phyloP scores from a whole-genome alignment of 345 rosid genomes.

The Triadica sebifera region DNA sequence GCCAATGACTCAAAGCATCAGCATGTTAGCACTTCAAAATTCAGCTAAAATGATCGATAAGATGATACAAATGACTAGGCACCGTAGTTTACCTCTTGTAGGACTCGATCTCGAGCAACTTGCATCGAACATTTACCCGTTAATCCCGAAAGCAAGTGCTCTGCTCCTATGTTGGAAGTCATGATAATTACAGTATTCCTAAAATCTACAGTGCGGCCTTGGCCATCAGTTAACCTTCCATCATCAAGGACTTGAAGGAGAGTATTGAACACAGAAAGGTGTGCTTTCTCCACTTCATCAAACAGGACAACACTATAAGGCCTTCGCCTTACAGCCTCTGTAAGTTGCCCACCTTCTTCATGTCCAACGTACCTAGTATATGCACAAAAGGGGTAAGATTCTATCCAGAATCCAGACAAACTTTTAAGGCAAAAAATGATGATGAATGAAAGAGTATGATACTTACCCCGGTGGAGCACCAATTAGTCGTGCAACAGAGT shows the following conservation, averaged over 20 bases:
- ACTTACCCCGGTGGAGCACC: conserved; percentile 87
- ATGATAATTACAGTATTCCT: conserved; percentile 77
- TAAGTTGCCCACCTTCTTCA: conserved; percentile 92
- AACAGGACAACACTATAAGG: conserved; percentile 81
- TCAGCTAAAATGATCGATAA: background rate
- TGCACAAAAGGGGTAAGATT: background rate
- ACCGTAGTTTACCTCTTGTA: conserved; percentile 57
- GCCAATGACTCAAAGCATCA: background rate
- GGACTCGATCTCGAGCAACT: conserved; percentile 72
- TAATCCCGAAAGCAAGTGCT: conserved; percentile 70
- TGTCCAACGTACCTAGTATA: conserved; percentile 77
- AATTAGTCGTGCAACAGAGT: conserved; percentile 70
- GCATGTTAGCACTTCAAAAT: background rate
- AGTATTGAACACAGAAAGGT: conserved; percentile 78
- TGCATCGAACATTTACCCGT: conserved; percentile 72
- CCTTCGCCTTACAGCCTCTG: conserved; percentile 86
- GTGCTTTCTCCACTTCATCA: conserved; percentile 96
- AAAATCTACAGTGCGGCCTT: conserved; percentile 88
- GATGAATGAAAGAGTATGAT: too few relatives aligned
- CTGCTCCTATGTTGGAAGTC: conserved; percentile 96
- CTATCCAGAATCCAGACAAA: background rate
- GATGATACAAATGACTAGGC: background rate
- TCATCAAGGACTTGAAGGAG: conserved; percentile 94
- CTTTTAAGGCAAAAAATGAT: background rate
- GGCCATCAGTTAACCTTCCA: conserved; percentile 86